Evolutionary conservation across 2,329 filamentous ascomycete species (phyloP).

Genomic region (Aspergillus texensis): DNA sequence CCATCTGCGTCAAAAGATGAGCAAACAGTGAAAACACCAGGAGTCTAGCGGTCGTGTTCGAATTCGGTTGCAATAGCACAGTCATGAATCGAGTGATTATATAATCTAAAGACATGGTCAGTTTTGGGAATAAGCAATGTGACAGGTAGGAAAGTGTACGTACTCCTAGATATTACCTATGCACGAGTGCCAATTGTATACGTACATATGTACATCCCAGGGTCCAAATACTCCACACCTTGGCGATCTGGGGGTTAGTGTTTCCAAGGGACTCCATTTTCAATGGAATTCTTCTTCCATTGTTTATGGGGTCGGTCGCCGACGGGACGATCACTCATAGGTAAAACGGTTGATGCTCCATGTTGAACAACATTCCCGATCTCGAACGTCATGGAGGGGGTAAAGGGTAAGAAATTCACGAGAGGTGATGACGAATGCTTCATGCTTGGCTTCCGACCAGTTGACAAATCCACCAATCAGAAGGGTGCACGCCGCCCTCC

Average conservation of each 20-base stretch:
- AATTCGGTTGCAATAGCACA: background rate
- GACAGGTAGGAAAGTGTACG: background rate
- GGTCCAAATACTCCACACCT: background rate
- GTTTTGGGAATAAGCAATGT: background rate
- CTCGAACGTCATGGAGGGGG: background rate
- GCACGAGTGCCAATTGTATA: background rate
- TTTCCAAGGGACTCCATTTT: background rate
- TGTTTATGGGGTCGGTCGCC: background rate
- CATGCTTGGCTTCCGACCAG: slow-evolving; percentile 7
- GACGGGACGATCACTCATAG: background rate
- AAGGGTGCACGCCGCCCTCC: background rate
- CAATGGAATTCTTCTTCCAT: background rate
- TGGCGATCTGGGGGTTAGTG: background rate
- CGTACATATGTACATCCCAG: background rate
- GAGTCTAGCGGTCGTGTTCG: background rate
- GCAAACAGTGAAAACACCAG: slow-evolving; percentile 8
- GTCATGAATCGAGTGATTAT: background rate
- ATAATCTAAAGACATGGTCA: background rate
- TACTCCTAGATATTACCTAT: background rate
- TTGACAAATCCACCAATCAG: slow-evolving; percentile 17
- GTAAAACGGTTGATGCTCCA: background rate
- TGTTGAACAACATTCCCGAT: background rate
- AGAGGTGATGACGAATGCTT: slow-evolving; percentile 14
- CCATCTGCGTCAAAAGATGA: slow-evolving; percentile 16
- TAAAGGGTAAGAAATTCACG: background rate